phyloP scores from a whole-genome alignment of 2,329 filamentous ascomycete species.

The Aspergillus carbonarius region DNA sequence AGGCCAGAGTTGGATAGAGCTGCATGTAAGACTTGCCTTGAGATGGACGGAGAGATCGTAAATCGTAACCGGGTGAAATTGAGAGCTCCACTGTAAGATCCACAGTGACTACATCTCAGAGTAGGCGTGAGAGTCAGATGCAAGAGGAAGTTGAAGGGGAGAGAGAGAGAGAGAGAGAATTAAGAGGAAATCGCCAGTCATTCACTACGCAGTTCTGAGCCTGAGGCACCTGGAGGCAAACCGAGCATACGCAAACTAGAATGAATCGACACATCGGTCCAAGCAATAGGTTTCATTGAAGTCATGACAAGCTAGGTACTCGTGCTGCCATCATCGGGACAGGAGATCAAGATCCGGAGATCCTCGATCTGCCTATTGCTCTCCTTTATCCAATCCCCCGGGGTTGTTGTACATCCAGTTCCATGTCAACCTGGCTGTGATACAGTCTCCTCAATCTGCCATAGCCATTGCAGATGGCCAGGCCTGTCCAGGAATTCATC shows the following conservation, averaged over 20 bases:
- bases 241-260: neutral
- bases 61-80: too few species aligned
- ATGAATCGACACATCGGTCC: neutral
- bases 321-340: neutral
- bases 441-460: neutral
- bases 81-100: too few species aligned
- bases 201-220: neutral
- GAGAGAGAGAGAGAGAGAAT: neutral
- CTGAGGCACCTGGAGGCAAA: neutral
- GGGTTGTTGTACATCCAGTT: neutral
- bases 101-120: too few species aligned
- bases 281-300: slow-evolving; percentile 20
- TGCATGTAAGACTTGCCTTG: too few species aligned
- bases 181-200: neutral
- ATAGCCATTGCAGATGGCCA: neutral
- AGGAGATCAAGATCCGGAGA: neutral
- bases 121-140: neutral
- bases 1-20: too few species aligned
- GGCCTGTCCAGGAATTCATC: neutral
- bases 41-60: too few species aligned
- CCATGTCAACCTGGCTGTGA: neutral
- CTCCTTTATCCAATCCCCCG: neutral
- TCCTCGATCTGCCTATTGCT: neutral
- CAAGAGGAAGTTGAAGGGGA: neutral
- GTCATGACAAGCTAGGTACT: slow-evolving; percentile 16